A percentile compares a stretch with the other conserved stretches of the same genome.
Evolutionary conservation across 805 yeast genomes (phyloP).

Genomic region (Teunomyces stri): DNA sequence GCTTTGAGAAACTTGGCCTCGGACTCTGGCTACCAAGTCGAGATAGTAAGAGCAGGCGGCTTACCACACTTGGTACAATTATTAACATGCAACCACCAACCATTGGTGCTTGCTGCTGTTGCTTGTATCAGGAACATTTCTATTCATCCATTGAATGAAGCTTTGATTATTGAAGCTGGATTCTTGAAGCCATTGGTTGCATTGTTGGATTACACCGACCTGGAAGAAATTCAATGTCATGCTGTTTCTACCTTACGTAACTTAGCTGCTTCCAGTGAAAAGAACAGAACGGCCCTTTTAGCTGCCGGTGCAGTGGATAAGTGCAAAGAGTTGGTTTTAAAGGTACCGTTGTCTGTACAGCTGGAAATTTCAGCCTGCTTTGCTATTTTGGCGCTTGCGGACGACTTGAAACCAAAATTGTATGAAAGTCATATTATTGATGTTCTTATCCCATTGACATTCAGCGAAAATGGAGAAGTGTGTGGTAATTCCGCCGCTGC

Average conservation of each 20-base stretch:
- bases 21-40: slow-evolving; percentile 93
- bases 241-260: slow-evolving; percentile 95
- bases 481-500: slow-evolving; percentile 99
- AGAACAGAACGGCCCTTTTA: slow-evolving; percentile 84
- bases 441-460: slow-evolving; percentile 88
- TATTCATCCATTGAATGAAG: slow-evolving; percentile 94
- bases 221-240: slow-evolving; percentile 97
- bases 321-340: slow-evolving; percentile 82
- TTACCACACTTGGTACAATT: slow-evolving; percentile 89
- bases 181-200: slow-evolving; percentile 88
- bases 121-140: slow-evolving; percentile 98
- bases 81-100: slow-evolving; percentile 85
- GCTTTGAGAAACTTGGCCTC: slow-evolving; percentile 95
- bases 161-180: slow-evolving; percentile 94
- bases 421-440: slow-evolving; percentile 81
- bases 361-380: slow-evolving; percentile 95
- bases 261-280: slow-evolving; percentile 92
- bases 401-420: slow-evolving; percentile 83
- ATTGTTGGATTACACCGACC: slow-evolving; percentile 77
- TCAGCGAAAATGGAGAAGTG: slow-evolving; percentile 85
- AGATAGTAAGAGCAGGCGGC: slow-evolving; percentile 94
- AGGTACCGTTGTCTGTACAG: slow-evolving; percentile 88
- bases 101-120: slow-evolving; percentile 91
- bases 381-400: slow-evolving; percentile 95
- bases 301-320: slow-evolving; percentile 95